Evolutionary conservation across 805 yeast genomes (phyloP), one percentile per base, ranked within the genome.

Genomic region (Candida loeiensis): DNA sequence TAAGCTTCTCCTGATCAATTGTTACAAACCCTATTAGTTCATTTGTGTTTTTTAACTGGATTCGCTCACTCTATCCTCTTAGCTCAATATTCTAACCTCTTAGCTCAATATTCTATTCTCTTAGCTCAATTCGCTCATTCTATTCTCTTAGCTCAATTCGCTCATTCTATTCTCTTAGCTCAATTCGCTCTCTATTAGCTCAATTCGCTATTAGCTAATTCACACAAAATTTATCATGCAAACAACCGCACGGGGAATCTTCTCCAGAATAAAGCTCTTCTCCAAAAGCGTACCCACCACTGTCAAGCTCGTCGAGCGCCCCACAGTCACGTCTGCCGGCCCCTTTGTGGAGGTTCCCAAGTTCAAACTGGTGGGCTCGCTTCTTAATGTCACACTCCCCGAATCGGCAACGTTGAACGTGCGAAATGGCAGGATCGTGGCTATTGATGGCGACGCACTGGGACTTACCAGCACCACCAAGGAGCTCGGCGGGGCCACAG

Each of bases 331-430:
- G 0, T 77, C 75, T 1, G 53, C 50, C 13, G 78, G 76, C 1
- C 74, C 76, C 6, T 72, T 71, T 47, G 60, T 63, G 18, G 75
- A 69, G 42, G 57, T 72, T 6, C 71, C 74, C 3, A 43, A 50
- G 8, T 74, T 70, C 47, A 61, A 59, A 28, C 66, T 73, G 3
- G 44, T 73, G 11, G 79, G 78, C 2, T 57, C 64, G 39, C 44
- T 74, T 29, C 53, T 74, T 36, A 71, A 66, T 44, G 64, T 74
- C 32, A 64, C 63, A 29, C 44, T 74, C 22, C 79, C 79, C 2
- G 59, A 65, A 21, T 60, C 71, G 4, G 57, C 73, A 1, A 58
- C 56, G 16, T 44, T 72, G 29, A 61, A 59, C 44, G 63, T 65
- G 36, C 49, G 60, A 12, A 60, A 63, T 34, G 71, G 72, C 14